Conservation (phyloP, 208 protist genomes). For the Acanthamoeba sp. region DNA sequence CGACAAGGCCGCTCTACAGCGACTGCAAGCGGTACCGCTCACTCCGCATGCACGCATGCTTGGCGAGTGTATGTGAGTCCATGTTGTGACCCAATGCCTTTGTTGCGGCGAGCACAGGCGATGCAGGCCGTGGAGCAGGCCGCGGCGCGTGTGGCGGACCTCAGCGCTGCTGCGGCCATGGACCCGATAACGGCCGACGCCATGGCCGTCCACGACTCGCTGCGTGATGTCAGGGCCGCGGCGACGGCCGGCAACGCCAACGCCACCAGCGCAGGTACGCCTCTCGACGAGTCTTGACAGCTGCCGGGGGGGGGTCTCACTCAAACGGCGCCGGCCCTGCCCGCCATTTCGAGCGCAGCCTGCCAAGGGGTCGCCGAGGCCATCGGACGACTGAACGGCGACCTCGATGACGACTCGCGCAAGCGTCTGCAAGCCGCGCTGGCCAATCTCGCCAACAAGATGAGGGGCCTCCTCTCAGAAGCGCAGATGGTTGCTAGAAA, state of each 20-base stretch:
- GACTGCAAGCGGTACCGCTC: neutral
- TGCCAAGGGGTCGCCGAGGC: constrained; percentile 6
- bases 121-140: neutral
- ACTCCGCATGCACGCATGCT: too few relatives aligned
- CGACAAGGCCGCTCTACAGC: neutral
- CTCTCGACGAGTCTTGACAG: too few relatives aligned
- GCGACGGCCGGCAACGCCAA: neutral
- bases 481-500: neutral
- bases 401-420: constrained; percentile 10
- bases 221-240: neutral
- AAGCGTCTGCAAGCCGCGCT: constrained; percentile 27
- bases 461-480: neutral
- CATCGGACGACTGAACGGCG: neutral
- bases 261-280: constrained; percentile 15
- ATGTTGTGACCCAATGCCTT: too few relatives aligned
- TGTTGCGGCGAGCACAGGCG: too few relatives aligned
- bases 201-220: constrained; percentile 32
- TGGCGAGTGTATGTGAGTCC: too few relatives aligned
- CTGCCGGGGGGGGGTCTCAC: too few relatives aligned
- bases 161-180: neutral
- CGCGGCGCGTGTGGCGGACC: neutral
- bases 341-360: neutral
- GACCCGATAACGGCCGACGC: constrained; percentile 53
- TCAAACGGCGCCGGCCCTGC: too few relatives aligned
- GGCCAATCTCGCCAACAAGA: constrained; percentile 32